These are phyloP conservation scores for Leccinum incarnatum DNA, from an alignment of 768 basidiomycete genomes.

Conservation along the genomic window DNA sequence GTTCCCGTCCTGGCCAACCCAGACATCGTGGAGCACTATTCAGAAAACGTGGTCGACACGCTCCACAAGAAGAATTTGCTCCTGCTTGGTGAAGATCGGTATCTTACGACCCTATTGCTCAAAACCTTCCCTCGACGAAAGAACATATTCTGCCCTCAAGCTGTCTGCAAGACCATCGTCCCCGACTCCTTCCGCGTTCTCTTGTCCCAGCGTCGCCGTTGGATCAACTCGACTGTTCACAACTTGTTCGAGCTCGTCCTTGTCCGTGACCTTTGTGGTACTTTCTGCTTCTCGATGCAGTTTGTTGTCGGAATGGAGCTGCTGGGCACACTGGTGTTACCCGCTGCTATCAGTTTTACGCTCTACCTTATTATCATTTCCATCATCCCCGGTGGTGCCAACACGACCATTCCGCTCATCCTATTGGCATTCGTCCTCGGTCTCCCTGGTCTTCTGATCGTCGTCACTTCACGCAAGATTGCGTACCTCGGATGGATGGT, in stretches of 20 bases:
- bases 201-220: conserved; percentile 93
- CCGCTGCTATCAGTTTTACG: conserved; percentile 97
- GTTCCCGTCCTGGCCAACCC: conserved; percentile 98
- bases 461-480: conserved; percentile 91
- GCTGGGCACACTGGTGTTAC: conserved; percentile 92
- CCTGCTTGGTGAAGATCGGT: conserved; percentile 98
- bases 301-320: conserved; percentile 99
- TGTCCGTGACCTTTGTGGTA: conserved; percentile 97
- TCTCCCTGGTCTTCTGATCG: conserved; percentile 92
- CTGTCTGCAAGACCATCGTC: conserved; percentile 98
- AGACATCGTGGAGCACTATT: conserved; percentile 98
- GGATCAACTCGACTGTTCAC: conserved; percentile 99
- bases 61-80: conserved; percentile 99
- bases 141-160: conserved; percentile 98
- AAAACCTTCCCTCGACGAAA: conserved; percentile 99
- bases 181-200: conserved; percentile 94
- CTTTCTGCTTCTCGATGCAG: conserved; percentile 99
- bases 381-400: conserved; percentile 74
- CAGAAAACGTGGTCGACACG: conserved; percentile 98
- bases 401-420: conserved; percentile 87
- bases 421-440: conserved; percentile 93
- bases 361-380: conserved; percentile 88
- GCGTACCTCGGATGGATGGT: conserved; percentile 98
- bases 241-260: conserved; percentile 93
- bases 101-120: conserved; percentile 93